These are phyloP conservation scores for Coemansia sp. DNA, from an alignment of 192 early-diverging fungal genomes.

Conservation along the genomic window DNA sequence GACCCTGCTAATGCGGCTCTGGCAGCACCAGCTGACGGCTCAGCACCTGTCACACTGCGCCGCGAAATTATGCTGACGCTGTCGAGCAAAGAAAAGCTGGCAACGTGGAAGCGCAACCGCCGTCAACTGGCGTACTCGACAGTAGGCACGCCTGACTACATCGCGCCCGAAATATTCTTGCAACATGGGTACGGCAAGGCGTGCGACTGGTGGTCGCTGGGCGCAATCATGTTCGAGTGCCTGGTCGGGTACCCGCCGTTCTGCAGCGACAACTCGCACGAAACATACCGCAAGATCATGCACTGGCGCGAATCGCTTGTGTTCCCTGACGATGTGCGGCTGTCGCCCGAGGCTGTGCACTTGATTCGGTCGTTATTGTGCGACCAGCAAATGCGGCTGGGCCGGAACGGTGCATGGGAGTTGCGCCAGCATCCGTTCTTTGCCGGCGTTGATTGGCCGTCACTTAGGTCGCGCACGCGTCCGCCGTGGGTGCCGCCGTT, in stretches of 20 bases:
- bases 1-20: constrained; percentile 40
- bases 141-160: constrained; percentile 98
- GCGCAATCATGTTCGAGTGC: constrained; percentile 99
- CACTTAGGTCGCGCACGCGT: constrained; percentile 71
- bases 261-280: constrained; percentile 91
- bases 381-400: constrained; percentile 81
- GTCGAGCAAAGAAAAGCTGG: constrained; percentile 90
- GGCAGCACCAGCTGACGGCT: constrained; percentile 10
- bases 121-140: constrained; percentile 94
- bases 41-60: constrained; percentile 51
- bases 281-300: constrained; percentile 98
- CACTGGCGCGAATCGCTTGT: constrained; percentile 89
- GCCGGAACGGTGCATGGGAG: constrained; percentile 77
- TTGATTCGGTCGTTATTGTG: constrained; percentile 88
- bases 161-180: constrained; percentile 94
- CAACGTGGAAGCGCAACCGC: constrained; percentile 98
- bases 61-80: constrained; percentile 89
- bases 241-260: constrained; percentile 98
- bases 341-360: constrained; percentile 90
- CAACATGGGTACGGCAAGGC: constrained; percentile 95
- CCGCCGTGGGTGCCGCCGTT: constrained; percentile 92
- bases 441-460: constrained; percentile 87
- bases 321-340: constrained; percentile 90
- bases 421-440: constrained; percentile 96
- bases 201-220: constrained; percentile 99